Conservation (phyloP, 371 early-diverging fungal species). For the Rhizopus arrhizus region DNA sequence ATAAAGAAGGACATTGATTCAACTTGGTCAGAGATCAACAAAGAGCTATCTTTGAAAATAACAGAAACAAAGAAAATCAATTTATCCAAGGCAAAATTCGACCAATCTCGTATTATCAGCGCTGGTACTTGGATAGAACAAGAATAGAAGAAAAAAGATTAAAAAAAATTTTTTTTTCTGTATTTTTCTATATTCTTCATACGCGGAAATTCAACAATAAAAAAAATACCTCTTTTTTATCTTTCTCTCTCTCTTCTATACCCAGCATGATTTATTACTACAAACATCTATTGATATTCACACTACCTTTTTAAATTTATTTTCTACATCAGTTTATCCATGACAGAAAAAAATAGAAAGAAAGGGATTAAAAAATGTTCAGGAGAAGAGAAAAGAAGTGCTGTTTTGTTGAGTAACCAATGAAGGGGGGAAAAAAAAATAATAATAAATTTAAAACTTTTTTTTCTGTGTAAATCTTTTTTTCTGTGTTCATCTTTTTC, state of each 20-base stretch:
- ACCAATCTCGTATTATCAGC: constrained; percentile 21
- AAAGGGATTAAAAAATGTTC: no score
- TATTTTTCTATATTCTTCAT: constrained; percentile 8
- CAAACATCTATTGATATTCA: no score
- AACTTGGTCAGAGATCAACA: constrained; percentile 19
- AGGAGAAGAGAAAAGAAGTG: no score
- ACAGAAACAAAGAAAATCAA: constrained; percentile 12
- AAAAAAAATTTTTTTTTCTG: constrained; percentile 9
- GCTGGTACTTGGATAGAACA: constrained; percentile 14
- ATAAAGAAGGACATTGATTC: constrained; percentile 28
- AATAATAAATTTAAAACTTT: not conserved
- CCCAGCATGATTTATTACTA: no score
- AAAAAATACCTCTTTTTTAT: not conserved
- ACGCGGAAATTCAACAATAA: not conserved
- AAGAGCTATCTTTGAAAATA: constrained; percentile 9
- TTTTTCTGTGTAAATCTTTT: constrained; percentile 5
- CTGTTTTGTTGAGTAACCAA: not conserved
- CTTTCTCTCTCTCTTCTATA: no score
- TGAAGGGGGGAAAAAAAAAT: not conserved
- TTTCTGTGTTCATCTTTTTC: constrained; percentile 5
- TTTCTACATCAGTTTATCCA: no score
- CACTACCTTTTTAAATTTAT: no score
- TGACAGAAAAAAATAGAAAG: no score
- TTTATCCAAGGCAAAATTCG: constrained; percentile 32
- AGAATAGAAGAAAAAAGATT: not conserved